phyloP scores from a whole-genome alignment of 2,329 filamentous ascomycete genomes.

The Septoria petroselini region DNA sequence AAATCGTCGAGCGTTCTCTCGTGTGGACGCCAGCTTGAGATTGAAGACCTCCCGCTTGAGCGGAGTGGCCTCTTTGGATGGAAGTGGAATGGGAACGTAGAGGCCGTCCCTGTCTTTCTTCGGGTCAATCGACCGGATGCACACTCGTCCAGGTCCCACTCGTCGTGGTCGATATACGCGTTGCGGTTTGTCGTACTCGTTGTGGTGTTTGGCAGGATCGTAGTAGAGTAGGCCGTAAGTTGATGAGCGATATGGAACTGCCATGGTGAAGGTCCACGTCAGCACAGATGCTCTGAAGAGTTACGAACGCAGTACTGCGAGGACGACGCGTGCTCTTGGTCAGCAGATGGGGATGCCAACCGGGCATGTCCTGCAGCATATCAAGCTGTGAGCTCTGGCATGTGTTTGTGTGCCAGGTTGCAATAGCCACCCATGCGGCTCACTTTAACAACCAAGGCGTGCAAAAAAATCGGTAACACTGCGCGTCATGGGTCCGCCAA shows the following conservation, averaged over 20 bases:
- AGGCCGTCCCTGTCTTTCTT: slow-evolving; percentile 38
- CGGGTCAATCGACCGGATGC: slow-evolving; percentile 53
- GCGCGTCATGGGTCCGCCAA: slow-evolving; percentile 25
- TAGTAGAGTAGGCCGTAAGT: slow-evolving; percentile 29
- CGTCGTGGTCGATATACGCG: slow-evolving; percentile 51
- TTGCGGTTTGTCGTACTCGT: slow-evolving; percentile 24
- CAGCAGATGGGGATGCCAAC: slow-evolving; percentile 6
- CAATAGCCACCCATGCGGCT: slow-evolving; percentile 23
- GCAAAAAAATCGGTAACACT: slow-evolving; percentile 17
- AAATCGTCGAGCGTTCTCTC: slow-evolving; percentile 51
- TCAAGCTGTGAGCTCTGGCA: slow-evolving; percentile 8
- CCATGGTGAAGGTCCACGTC: slow-evolving; percentile 22
- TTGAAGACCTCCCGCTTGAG: slow-evolving; percentile 25
- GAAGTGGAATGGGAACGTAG: slow-evolving; percentile 16
- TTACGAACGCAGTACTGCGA: slow-evolving; percentile 8
- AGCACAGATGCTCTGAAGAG: slow-evolving; percentile 11
- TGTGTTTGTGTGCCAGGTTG: slow-evolving; percentile 21
- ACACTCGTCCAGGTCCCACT: slow-evolving; percentile 57
- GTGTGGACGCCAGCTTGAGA: slow-evolving; percentile 51
- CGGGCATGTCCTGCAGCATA: slow-evolving; percentile 19
- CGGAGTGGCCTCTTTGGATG: slow-evolving; percentile 16
- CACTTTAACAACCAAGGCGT: slow-evolving; percentile 23
- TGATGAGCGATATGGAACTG: slow-evolving; percentile 28
- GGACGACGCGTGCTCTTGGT: slow-evolving; percentile 10
- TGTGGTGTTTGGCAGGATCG: slow-evolving; percentile 25